Conservation (phyloP, 1,139 yeast species). For the Protomyces macrosporus region DNA sequence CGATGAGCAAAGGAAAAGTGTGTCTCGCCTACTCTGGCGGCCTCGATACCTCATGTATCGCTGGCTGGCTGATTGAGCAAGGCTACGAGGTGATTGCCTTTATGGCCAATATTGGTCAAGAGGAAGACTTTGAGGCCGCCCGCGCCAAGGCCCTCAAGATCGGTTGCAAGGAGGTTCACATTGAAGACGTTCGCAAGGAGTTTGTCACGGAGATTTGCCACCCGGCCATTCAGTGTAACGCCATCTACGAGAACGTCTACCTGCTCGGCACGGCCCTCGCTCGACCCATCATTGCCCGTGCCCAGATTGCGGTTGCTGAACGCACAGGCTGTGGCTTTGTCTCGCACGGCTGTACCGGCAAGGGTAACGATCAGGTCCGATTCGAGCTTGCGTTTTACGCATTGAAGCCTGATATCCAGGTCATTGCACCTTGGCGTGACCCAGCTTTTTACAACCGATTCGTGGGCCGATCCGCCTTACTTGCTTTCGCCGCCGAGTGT, state of each 20-base stretch:
- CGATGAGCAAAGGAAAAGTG: conserved; percentile 24
- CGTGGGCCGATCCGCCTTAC: conserved; percentile 93
- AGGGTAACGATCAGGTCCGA: conserved; percentile 98
- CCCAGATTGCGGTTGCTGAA: conserved; percentile 95
- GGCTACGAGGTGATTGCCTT: conserved; percentile 98
- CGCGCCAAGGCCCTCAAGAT: conserved; percentile 91
- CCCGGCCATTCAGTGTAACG: conserved; percentile 97
- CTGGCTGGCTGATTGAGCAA: conserved; percentile 96
- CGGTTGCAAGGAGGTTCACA: conserved; percentile 93
- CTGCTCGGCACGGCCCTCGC: conserved; percentile 95
- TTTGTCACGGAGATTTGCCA: conserved; percentile 81
- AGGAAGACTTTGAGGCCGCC: conserved; percentile 97
- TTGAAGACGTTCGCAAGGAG: conserved; percentile 90
- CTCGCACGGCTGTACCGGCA: conserved; percentile 98
- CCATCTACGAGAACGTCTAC: conserved; percentile 94
- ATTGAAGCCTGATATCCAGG: conserved; percentile 90
- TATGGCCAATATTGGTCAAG: conserved; percentile 42
- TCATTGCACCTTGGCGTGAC: conserved; percentile 99
- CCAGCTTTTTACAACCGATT: conserved; percentile 91
- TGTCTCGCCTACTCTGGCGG: conserved; percentile 98
- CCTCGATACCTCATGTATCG: conserved; percentile 92
- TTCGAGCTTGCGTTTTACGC: conserved; percentile 96
- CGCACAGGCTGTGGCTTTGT: conserved; percentile 97
- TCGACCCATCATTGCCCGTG: conserved; percentile 97
- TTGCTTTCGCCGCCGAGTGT: conserved; percentile 88